Evolutionary conservation across 352 stramenopile genomes (phyloP).

Genomic region (Hyaloperonospora brassicae): DNA sequence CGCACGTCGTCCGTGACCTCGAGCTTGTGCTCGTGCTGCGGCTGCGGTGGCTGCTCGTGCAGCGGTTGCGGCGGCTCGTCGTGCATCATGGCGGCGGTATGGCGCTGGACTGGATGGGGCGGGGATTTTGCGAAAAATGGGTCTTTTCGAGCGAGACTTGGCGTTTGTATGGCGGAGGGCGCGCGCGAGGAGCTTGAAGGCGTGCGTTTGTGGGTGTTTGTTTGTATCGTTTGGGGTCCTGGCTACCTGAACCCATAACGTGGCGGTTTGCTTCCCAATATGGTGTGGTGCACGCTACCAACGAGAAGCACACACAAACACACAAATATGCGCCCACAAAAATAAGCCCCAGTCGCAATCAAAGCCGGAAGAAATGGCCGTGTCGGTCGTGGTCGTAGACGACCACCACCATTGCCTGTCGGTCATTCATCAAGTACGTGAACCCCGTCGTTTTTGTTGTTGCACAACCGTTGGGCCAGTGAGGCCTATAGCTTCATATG

Average conservation of each 20-base stretch:
- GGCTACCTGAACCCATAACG: background rate
- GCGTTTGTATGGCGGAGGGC: slow-evolving; percentile 7
- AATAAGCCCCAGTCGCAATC: too few relatives aligned
- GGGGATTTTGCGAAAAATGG: slow-evolving; percentile 7
- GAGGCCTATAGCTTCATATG: too few relatives aligned
- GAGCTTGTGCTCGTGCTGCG: slow-evolving; percentile 14
- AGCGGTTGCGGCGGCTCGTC: background rate
- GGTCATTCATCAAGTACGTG: slow-evolving; percentile 52
- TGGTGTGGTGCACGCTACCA: slow-evolving; percentile 5
- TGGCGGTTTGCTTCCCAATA: background rate
- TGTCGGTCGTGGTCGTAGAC: slow-evolving; percentile 57
- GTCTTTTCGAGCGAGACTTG: slow-evolving; percentile 1
- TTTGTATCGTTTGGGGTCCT: background rate
- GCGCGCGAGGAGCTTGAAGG: slow-evolving; percentile 2
- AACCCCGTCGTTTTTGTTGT: background rate
- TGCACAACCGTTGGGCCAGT: too few relatives aligned
- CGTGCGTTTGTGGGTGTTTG: background rate
- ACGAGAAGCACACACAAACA: too few relatives aligned
- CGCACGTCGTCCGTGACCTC: slow-evolving; percentile 25
- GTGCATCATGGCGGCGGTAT: slow-evolving; percentile 20
- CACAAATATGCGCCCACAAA: too few relatives aligned
- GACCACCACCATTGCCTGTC: slow-evolving; percentile 75
- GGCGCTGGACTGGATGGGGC: slow-evolving; percentile 9
- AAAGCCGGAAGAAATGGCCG: slow-evolving; percentile 1
- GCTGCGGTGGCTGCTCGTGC: slow-evolving; percentile 10